Conservation (phyloP, 257 asterid species). For the Haberlea rhodopensis region DNA sequence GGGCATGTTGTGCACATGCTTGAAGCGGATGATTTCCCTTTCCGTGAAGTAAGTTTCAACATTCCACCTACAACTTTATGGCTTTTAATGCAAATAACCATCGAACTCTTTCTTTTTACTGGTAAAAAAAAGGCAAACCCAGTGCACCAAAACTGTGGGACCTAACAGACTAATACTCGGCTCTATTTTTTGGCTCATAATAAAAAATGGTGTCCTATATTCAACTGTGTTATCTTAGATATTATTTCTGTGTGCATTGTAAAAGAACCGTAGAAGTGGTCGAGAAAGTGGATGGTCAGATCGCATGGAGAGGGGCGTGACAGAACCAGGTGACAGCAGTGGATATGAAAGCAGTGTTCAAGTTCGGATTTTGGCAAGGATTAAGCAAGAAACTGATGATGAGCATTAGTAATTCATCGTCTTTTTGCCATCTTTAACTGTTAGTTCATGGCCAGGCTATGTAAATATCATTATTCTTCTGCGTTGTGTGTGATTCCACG, state of each 20-base stretch:
- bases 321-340: slow-evolving; percentile 79
- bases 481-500: neutral
- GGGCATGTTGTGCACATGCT: slow-evolving; percentile 97
- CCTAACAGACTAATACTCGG: too few species aligned
- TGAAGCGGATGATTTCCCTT: slow-evolving; percentile 82
- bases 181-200: too few species aligned
- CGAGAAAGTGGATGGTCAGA: slow-evolving; percentile 38
- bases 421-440: neutral
- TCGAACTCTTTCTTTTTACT: too few species aligned
- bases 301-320: slow-evolving; percentile 24
- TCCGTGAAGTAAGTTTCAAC: slow-evolving; percentile 63
- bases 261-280: slow-evolving; percentile 64
- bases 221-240: neutral
- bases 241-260: neutral
- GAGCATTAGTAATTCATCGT: neutral
- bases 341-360: slow-evolving; percentile 84
- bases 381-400: neutral
- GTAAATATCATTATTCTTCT: neutral
- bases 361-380: slow-evolving; percentile 25
- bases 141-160: too few species aligned
- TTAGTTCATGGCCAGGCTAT: neutral
- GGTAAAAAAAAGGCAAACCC: too few species aligned
- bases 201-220: neutral
- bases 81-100: neutral
- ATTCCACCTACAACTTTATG: neutral